Evolutionary conservation across 2,329 filamentous ascomycete genomes (phyloP), one percentile per base, ranked within the genome.

Genomic region (Trichoderma harzianum): DNA sequence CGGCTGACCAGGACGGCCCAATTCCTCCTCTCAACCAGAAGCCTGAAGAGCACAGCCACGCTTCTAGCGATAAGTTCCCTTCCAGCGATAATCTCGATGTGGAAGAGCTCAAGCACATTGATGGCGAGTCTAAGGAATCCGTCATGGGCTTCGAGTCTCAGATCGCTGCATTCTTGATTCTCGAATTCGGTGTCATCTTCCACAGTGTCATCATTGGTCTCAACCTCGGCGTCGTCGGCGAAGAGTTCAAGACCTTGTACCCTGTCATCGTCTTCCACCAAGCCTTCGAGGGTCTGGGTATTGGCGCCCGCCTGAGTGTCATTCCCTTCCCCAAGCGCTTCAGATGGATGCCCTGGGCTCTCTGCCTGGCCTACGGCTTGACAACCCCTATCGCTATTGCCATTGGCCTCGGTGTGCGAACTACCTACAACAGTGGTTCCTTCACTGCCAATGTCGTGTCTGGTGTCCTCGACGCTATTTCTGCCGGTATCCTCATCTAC

Each of bases 401-500:
- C 7, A 81, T 84, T 62, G 86, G 86, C 0, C 75, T 88, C 1
- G 85, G 85, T 4, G 67, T 87, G 36, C 80, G 75, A 58, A 76
- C 77, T 11, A 77, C 75, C n/a, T 79, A 78, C 69, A 71, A 79
- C 69, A 78, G 76, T 39, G 73, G 73, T 4, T 74, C 74, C 1
- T 74, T 63, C n/a, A 78, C 76, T 2, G 77, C 79, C 1, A 84
- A 92, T 72, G 87, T 97, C 51, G 88, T 94, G 73, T 94, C 94
- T 75, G 94, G 94, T 12, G 84, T 97, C 0, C 94, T 97, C 74
- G 93, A 97, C 78, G 88, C 92, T 0, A 92, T 97, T 75, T 93
- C 90, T 39, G 93, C 93, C 0, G 94, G 94, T 39, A 96, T 97
- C 73, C 83, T 97, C 64, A 91, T 97, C 71, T 97, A 97, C 81